phyloP scores from a whole-genome alignment of 805 yeast species.

The Candida incommunis region DNA sequence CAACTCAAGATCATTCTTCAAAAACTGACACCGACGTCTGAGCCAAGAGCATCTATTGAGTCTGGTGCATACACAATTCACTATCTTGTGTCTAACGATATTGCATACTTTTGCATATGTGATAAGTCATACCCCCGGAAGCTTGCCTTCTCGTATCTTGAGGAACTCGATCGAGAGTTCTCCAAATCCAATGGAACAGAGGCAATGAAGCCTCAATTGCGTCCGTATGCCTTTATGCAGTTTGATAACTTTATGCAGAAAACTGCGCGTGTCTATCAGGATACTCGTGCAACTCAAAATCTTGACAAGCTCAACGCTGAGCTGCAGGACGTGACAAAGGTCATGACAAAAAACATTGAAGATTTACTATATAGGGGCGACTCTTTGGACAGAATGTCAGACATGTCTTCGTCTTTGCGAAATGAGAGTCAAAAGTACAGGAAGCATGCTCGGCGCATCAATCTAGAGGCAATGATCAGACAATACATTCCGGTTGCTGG shows the following conservation, averaged over 20 bases:
- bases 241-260: constrained; percentile 61
- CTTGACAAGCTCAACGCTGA: constrained; percentile 78
- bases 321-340: constrained; percentile 82
- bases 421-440: constrained; percentile 78
- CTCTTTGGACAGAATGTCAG: constrained; percentile 76
- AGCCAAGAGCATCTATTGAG: constrained; percentile 72
- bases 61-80: constrained; percentile 61
- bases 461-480: constrained; percentile 72
- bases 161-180: constrained; percentile 74
- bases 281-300: constrained; percentile 79
- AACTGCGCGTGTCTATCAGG: constrained; percentile 80
- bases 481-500: constrained; percentile 84
- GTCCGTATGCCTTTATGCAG: constrained; percentile 82
- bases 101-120: constrained; percentile 67
- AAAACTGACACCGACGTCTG: constrained; percentile 66
- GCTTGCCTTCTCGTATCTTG: constrained; percentile 73
- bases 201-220: constrained; percentile 39
- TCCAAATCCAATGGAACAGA: constrained; percentile 67
- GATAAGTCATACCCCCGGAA: constrained; percentile 75
- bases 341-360: constrained; percentile 93
- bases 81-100: constrained; percentile 49
- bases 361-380: constrained; percentile 93
- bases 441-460: constrained; percentile 79
- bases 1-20: constrained; percentile 66
- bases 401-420: constrained; percentile 65